Evolutionary conservation across 305 asterid species (phyloP), one percentile per base, ranked within the genome.

Genomic region (Ilex paraguariensis): DNA sequence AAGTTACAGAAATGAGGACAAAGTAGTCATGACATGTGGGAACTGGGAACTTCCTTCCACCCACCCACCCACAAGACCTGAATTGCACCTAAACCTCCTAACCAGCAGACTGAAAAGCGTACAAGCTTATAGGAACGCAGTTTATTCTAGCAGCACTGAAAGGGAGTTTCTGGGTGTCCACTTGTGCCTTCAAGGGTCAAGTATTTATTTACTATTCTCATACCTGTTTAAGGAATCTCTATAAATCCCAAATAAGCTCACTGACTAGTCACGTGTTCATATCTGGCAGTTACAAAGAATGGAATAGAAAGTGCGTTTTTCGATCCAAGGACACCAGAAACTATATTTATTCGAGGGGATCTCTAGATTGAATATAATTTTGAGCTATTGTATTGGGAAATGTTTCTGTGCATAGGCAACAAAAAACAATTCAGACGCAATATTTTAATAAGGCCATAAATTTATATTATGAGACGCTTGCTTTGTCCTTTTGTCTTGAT

Each of bases 341-440:
- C 28, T 21, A 21, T 21, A 21, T 21, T 21, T 21, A 21, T 54
- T 42, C 51, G 54, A 59, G 39, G 48, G 50, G 36, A 59, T 21
- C 28, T 21, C 28, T 40, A 65, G 56, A 62, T 48, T 60, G 69
- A 71, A 69, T 77, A 71, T 66, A 71, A 70, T 67, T 76, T 80
- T 77, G 69, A 70, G 82, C 74, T 72, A 58, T 72, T 78, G 82
- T 82, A 72, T 88, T 67, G 95, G 86, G 72, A 82, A 66, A 74
- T 73, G 87, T 44, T 61, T 55, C 68, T 39, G 79, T 75, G 80
- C 77, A 87, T 58, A 67, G 73, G 75, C 71, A 79, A 72, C 79
- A 70, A 72, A 66, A 49, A 62, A 70, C 63, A 61, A 73, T 76
- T 74, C 78, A 83, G 65, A 77, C 54, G 59, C 66, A 65, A 4